Evolutionary conservation across 1,284 basidiomycete species (phyloP).

Genomic region (Moniliophthora roreri): DNA sequence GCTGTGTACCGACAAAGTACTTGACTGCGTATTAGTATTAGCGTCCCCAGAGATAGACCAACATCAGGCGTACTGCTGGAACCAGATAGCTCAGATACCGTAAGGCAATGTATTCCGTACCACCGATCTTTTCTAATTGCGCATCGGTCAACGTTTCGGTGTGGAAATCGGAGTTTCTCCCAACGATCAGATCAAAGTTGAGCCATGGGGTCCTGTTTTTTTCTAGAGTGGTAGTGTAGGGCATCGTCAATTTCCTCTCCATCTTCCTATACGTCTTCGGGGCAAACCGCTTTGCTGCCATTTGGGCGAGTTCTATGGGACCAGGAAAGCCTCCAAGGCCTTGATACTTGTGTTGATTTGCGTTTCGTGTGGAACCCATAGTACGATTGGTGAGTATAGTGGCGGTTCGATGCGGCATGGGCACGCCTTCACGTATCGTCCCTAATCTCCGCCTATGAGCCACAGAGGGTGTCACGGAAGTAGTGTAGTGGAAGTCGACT

Average conservation of each 20-base stretch:
- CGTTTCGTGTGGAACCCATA: neutral
- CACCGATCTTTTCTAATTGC: constrained; percentile 79
- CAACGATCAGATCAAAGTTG: constrained; percentile 48
- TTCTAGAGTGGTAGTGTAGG: constrained; percentile 28
- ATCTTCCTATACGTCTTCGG: constrained; percentile 36
- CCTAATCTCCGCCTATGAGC: neutral
- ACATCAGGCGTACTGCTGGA: constrained; percentile 35
- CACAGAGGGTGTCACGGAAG: constrained; percentile 8
- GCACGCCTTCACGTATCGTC: constrained; percentile 11
- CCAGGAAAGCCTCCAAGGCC: constrained; percentile 49
- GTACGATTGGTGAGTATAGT: constrained; percentile 11
- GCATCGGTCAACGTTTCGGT: constrained; percentile 65
- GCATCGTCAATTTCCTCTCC: constrained; percentile 38
- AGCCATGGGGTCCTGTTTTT: constrained; percentile 33
- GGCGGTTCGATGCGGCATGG: constrained; percentile 7
- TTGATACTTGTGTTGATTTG: constrained; percentile 26
- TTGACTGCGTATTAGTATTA: constrained; percentile 36
- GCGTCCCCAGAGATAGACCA: neutral
- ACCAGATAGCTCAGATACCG: constrained; percentile 49
- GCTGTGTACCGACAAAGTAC: constrained; percentile 51
- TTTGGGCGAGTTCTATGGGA: constrained; percentile 32
- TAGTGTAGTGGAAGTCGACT: constrained; percentile 12
- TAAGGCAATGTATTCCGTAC: constrained; percentile 76
- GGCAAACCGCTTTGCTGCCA: constrained; percentile 30
- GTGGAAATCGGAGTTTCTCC: constrained; percentile 76